Evolutionary conservation across 768 basidiomycete genomes (phyloP), one percentile per base, ranked within the genome.

Genomic region (Suillus plorans): DNA sequence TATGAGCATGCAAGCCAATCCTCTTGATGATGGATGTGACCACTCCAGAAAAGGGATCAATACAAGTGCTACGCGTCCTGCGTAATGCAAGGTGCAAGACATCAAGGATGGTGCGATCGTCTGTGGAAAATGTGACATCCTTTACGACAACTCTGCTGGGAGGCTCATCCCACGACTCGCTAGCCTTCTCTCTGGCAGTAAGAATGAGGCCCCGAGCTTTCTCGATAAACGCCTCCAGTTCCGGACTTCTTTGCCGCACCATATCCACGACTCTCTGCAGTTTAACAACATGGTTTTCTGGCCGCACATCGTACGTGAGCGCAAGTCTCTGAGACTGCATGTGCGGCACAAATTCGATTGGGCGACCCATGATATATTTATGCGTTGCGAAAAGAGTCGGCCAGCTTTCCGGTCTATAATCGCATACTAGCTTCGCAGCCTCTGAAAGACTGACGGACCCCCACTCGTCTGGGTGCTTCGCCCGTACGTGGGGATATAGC

Each of bases 291-390:
- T 92, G 84, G 4, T 78, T 74, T 56, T 75, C 73, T 0, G 93
- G 90, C 2, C 93, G 87, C 37, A 95, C 84, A 50, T 79, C 69
- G 76, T 94, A 90, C 1, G 68, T 75, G 64, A 87, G 86, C 4
- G 76, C 76, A 25, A 75, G 66, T 31, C 83, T 74, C 71, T 89
- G 89, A 31, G 75, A 69, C 52, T 75, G 68, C 13, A 76, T 70
- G 25, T 83, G 75, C 4, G 87, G 83, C 20, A 87, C 72, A 68
- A 88, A 96, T 42, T 84, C 76, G 10, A 78, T 53, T 2, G 84
- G 70, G 22, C 82, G 71, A 8, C 78, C 73, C 83, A 93, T 86
- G 67, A 95, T 78, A 67, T 84, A 83, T 65, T 85, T 85, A 75
- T 95, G 92, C 0, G 86, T 71, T 16, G 82, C 83, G 39, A 85